Percentiles rank a stretch among this genome's conserved stretches.
Evolutionary conservation across 148 eudicot genomes (phyloP).

Genomic region (Camellia lanceoleosa): DNA sequence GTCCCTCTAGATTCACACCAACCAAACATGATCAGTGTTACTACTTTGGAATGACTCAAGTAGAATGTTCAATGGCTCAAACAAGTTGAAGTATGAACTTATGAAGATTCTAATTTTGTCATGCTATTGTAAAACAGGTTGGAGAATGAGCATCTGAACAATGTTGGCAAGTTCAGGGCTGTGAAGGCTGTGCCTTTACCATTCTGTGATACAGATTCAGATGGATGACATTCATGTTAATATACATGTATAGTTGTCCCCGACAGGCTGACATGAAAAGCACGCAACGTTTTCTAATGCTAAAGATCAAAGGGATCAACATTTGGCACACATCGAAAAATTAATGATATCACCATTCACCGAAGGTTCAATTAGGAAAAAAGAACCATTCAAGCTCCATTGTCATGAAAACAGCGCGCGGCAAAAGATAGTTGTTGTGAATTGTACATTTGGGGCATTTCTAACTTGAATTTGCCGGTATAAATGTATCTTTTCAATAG

Average conservation of each 20-base stretch:
- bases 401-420: background rate
- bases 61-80: background rate
- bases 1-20: background rate
- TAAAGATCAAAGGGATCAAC: background rate
- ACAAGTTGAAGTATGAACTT: background rate
- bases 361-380: background rate
- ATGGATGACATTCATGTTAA: constrained; percentile 36
- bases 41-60: background rate
- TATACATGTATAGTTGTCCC: background rate
- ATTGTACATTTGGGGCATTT: constrained; percentile 2
- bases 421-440: background rate
- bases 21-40: background rate
- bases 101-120: background rate
- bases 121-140: constrained; percentile 33
- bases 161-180: constrained; percentile 84
- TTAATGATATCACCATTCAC: background rate
- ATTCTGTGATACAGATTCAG: constrained; percentile 68
- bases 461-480: constrained; percentile 2
- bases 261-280: background rate
- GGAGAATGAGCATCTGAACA: constrained; percentile 92
- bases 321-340: background rate
- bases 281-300: background rate
- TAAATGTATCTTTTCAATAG: constrained; percentile 6
- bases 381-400: constrained; percentile 1
- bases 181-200: constrained; percentile 86